These are phyloP conservation scores for sweet orange (Citrus sinensis) DNA, from an alignment of 345 rosid genomes.

Conservation along the genomic window DVS_A1.0 CM039164.1:27976001-27976500, in stretches of 20 bases:
- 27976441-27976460: constrained; percentile 72
- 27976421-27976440: constrained; percentile 69
- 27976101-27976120: constrained; percentile 3
- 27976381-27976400: constrained; percentile 13
- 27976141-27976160: constrained; percentile 14
- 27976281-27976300: neutral
- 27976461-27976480: constrained; percentile 64
- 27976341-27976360: constrained; percentile 7
- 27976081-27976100: constrained; percentile 1
- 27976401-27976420: constrained; percentile 65
- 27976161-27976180: constrained; percentile 1
- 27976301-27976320: constrained; percentile 10
- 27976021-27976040: constrained; percentile 6
- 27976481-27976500: constrained; percentile 59
- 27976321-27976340: neutral
- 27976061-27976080: constrained; percentile 8
- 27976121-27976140: constrained; percentile 5
- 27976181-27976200: constrained; percentile 17
- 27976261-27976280: constrained; percentile 7
- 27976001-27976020: neutral
- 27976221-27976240: neutral
- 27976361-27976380: constrained; percentile 3
- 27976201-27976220: constrained; percentile 3
- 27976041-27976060: constrained; percentile 15
- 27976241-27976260: neutral